Conservation (phyloP, 2,329 filamentous ascomycete species). For the Pseudogymnoascus sp. region DNA sequence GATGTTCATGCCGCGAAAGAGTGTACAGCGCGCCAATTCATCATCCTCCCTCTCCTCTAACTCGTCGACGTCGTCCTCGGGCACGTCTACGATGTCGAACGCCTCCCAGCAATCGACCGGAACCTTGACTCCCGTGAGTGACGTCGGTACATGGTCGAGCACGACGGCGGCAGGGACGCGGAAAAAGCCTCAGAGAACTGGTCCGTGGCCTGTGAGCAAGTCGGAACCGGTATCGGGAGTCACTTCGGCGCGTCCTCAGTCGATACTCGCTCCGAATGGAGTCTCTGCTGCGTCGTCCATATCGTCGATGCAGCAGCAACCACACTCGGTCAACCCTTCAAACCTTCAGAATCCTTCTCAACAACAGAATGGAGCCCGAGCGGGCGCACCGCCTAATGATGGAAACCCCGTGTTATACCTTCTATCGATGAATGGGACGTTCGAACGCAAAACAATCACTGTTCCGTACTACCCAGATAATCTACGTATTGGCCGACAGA, state of each 20-base stretch:
- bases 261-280: conserved; percentile 53
- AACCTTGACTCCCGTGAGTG: conserved; percentile 30
- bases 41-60: conserved; percentile 76
- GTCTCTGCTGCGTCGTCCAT: conserved; percentile 55
- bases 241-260: conserved; percentile 55
- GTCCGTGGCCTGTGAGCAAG: conserved; percentile 60
- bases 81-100: conserved; percentile 51
- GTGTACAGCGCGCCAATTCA: conserved; percentile 79
- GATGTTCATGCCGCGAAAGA: conserved; percentile 87
- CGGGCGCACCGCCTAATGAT: conserved; percentile 37
- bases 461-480: conserved; percentile 94
- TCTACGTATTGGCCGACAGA: conserved; percentile 88
- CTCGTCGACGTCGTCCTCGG: conserved; percentile 52
- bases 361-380: conserved; percentile 53
- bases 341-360: conserved; percentile 55
- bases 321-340: conserved; percentile 60
- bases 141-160: conserved; percentile 25
- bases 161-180: conserved; percentile 38
- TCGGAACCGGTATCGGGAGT: conserved; percentile 59
- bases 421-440: conserved; percentile 87
- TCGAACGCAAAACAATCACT: conserved; percentile 92
- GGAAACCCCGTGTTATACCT: conserved; percentile 77
- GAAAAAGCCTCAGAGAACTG: conserved; percentile 44
- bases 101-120: conserved; percentile 57
- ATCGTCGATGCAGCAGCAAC: conserved; percentile 52